Base-by-base conservation (phyloP, 1,284 basidiomycete genomes). In the Naganishia sp. region DNA sequence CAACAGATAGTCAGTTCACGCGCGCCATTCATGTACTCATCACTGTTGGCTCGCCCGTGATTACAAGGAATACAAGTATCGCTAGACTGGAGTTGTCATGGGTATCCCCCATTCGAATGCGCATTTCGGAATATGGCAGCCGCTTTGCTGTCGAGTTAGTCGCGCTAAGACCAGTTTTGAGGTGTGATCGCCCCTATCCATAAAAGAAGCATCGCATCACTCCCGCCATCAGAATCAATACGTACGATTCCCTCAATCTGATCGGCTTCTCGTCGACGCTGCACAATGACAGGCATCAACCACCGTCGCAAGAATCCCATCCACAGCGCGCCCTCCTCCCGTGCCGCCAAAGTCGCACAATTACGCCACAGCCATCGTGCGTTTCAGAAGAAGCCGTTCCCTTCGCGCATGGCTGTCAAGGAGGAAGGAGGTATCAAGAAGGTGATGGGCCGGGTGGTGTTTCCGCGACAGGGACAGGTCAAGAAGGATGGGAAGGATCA, bases 211-310 rank as follows among this genome's bases (percentile, higher is more conserved):
- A 49, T 25, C 18, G 6, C 25, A 21, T n/a, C 35, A 15, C 52
- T 35, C 13, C 43, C 13, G 35, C 35, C 13, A 39, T 39, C 35
- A 39, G 7, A 10, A 6, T 13, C 7, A 6, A 39, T 13, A 39
- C 35, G 28, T n/a, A 28, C 3, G 28, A 3, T 39, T 1, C 35
- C 35, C 35, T 10, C 35, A 39, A 35, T 35, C 10, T 35, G 32
- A 35, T 35, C 10, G 32, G 10, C 5, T 9, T 21, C 6, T 23
- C 18, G 11, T 23, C 7, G 39, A 3, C 35, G 23, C 42, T 56
- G 28, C 17, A 49, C 43, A 13, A 61, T 61, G 57, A 47, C 57
- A 41, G 57, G 57, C 32, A 61, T 61, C 47, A 61, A 61, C 25
- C 32, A 23, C n/a, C 57, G 57, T 35, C 18, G 17, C 46, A 61